Evolutionary conservation across 2,329 filamentous ascomycete genomes (phyloP).

Genomic region (Cordyceps fumosorosea): DNA sequence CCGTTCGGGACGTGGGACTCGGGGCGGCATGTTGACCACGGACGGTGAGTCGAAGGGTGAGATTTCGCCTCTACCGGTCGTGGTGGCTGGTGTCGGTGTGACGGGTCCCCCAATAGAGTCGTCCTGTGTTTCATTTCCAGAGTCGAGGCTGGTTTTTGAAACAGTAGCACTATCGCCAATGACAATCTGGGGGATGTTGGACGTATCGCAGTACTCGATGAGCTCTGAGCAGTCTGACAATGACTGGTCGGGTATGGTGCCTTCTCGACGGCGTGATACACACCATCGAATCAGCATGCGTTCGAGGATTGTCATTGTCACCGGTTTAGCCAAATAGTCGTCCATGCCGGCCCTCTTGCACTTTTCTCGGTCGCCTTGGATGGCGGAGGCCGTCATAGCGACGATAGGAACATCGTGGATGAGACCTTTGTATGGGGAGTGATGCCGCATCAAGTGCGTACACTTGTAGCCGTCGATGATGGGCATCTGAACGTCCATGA

Average conservation of each 20-base stretch:
- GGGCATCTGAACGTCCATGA: conserved; percentile 74
- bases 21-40: conserved; percentile 25
- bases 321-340: conserved; percentile 67
- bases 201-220: conserved; percentile 35
- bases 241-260: conserved; percentile 21
- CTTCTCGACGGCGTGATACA: conserved; percentile 25
- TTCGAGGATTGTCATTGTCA: conserved; percentile 61
- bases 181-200: conserved; percentile 33
- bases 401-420: conserved; percentile 63
- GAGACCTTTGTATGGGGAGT: conserved; percentile 55
- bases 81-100: conserved; percentile 35
- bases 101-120: conserved; percentile 27
- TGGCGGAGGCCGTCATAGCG: conserved; percentile 76
- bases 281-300: conserved; percentile 67
- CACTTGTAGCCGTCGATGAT: conserved; percentile 73
- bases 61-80: conserved; percentile 31
- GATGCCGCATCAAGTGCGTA: conserved; percentile 65
- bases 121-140: conserved; percentile 15
- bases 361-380: conserved; percentile 70
- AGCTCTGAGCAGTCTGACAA: conserved; percentile 41
- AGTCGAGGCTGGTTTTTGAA: conserved; percentile 10
- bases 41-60: conserved; percentile 36
- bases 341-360: conserved; percentile 71
- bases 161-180: conserved; percentile 18
- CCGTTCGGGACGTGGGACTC: conserved; percentile 28